Base-by-base conservation (phyloP, 192 early-diverging fungal species). In the Phycomyces blakesleeanus region DNA sequence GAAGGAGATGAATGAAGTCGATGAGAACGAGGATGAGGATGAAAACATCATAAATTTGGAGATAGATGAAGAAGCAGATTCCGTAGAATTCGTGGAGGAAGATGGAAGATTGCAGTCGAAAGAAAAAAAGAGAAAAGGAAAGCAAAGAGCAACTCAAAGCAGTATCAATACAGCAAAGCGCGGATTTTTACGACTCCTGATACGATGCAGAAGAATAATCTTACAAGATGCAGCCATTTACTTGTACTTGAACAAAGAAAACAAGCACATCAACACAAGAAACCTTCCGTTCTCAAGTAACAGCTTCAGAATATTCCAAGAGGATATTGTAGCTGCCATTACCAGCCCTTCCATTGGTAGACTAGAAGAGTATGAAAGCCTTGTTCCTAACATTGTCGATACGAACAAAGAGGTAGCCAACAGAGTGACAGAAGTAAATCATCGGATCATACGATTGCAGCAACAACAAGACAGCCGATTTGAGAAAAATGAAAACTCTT, bases 351-450 rank as follows among this genome's bases (percentile, higher is more conserved):
- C 53, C 5, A 29, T 25, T 29, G 11, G 15, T 29, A 29, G 53
- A 55, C 24, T 55, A 1, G 10, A 55, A 55, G 53, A 55, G 10
- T 55, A 55, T 29, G 53, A 55, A 55, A 10, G 10, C 11, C 26
- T 34, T 55, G 53, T 55, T 0, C 53, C 53, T 15, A 55, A 55
- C 29, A 5, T 55, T 29, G 53, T 55, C 29, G 26, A 34, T 55
- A 29, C 27, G 1, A 22, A 34, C 24, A 55, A 29, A 55, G 27
- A 55, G 9, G 53, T 55, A 0, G 3, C 53, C 0, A 55, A 4
- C 2, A 18, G 27, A 15, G 16, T n/a, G 14, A 22, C 16, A 1
- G n/a, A 55, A 27, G 14, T 14, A 55, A 29, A 5, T 5, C n/a
- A 55, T 27, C 10, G 5, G 12, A 55, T 34, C 3, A 34, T 7